Evolutionary conservation across 2,329 filamentous ascomycete species (phyloP).

Genomic region (Beauveria pseudobassiana): DNA sequence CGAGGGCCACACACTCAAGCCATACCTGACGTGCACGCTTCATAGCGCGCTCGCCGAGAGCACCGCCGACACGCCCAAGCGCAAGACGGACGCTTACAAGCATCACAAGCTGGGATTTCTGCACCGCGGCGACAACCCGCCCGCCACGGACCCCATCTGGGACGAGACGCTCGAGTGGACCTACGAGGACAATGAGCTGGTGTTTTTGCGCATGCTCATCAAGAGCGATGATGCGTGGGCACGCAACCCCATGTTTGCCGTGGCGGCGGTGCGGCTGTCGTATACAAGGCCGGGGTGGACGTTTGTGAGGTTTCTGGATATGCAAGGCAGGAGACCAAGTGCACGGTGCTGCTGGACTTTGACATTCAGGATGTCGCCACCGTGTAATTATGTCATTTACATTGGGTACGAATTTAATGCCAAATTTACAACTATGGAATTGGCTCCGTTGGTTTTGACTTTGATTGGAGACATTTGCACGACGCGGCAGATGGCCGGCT

Average conservation of each 20-base stretch:
- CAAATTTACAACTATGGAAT: neutral
- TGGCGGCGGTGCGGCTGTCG: slow-evolving; percentile 50
- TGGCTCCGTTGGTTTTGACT: neutral
- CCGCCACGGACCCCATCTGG: slow-evolving; percentile 55
- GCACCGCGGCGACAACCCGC: slow-evolving; percentile 50
- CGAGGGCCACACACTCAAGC: slow-evolving; percentile 47
- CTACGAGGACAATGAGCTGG: slow-evolving; percentile 58
- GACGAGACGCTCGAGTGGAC: slow-evolving; percentile 61
- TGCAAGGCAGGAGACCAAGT: slow-evolving; percentile 58
- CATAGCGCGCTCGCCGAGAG: slow-evolving; percentile 47
- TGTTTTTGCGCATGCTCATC: slow-evolving; percentile 56
- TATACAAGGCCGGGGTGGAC: slow-evolving; percentile 52
- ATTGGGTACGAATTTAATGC: neutral
- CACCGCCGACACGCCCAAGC: slow-evolving; percentile 40
- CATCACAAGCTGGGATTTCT: slow-evolving; percentile 50
- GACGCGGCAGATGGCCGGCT: too few species aligned
- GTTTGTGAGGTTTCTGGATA: slow-evolving; percentile 57
- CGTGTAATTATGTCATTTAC: neutral
- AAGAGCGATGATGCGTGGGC: slow-evolving; percentile 60
- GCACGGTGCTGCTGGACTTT: slow-evolving; percentile 54
- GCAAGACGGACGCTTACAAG: slow-evolving; percentile 54
- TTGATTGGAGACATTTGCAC: too few species aligned
- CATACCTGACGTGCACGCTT: slow-evolving; percentile 59
- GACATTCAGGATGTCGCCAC: slow-evolving; percentile 38
- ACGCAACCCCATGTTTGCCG: slow-evolving; percentile 54